Evolutionary conservation across 148 eudicot species (phyloP).

Genomic region (Hydrangea macrophylla): DNA sequence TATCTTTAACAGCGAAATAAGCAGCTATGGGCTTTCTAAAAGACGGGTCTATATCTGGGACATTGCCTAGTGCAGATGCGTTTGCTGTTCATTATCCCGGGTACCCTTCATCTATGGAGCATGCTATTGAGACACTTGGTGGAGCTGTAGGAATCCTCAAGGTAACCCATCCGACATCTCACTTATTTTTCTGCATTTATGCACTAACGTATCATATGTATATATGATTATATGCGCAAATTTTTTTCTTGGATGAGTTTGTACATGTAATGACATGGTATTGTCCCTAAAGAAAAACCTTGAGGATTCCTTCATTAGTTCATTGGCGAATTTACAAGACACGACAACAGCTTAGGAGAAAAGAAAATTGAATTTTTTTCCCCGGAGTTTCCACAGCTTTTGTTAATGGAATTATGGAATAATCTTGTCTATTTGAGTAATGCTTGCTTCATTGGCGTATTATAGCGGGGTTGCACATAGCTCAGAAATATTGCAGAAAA

Average conservation of each 20-base stretch:
- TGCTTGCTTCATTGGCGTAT: too few relatives aligned
- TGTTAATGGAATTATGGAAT: neutral
- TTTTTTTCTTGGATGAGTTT: neutral
- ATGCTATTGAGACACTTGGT: slow-evolving; percentile 85
- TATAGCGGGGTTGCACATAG: too few relatives aligned
- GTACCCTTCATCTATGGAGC: slow-evolving; percentile 72
- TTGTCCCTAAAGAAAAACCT: too few relatives aligned
- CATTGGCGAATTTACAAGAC: neutral
- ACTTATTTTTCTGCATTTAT: too few relatives aligned
- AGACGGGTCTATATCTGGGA: slow-evolving; percentile 65
- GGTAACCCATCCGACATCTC: slow-evolving; percentile 32
- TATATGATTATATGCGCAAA: neutral
- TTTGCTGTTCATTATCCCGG: slow-evolving; percentile 91
- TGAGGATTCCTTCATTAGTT: neutral
- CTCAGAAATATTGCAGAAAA: too few relatives aligned
- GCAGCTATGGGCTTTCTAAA: slow-evolving; percentile 60
- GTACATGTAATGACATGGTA: too few relatives aligned
- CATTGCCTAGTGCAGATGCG: slow-evolving; percentile 45
- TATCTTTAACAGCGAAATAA: too few relatives aligned
- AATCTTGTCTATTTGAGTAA: too few relatives aligned
- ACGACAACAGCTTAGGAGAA: too few relatives aligned
- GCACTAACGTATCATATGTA: too few relatives aligned
- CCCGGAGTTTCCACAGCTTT: too few relatives aligned
- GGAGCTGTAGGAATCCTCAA: slow-evolving; percentile 64
- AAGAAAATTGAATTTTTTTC: too few relatives aligned